phyloP scores from a whole-genome alignment of 1,139 yeast species.

The Zhuliangozyma blackwelliae region DNA sequence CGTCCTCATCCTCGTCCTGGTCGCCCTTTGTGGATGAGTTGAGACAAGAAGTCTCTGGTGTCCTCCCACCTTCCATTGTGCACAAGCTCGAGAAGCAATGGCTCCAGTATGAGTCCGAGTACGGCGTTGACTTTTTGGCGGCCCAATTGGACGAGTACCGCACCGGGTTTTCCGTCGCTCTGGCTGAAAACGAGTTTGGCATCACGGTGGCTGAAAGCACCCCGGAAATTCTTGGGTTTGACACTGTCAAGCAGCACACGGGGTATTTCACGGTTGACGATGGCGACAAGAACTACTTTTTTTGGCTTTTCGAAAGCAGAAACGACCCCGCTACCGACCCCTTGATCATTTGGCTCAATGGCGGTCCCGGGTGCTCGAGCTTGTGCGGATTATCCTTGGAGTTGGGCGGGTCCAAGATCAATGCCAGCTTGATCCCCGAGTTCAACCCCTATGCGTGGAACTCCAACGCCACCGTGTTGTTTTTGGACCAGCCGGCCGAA shows the following conservation, averaged over 20 bases:
- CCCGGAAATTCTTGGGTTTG: conserved; percentile 60
- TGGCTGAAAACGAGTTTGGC: too few species aligned
- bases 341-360: conserved; percentile 38
- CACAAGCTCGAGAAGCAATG: too few species aligned
- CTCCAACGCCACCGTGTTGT: conserved; percentile 30
- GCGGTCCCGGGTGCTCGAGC: conserved; percentile 80
- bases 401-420: conserved; percentile 28
- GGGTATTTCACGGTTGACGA: conserved; percentile 74
- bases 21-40: too few species aligned
- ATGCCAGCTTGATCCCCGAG: conserved; percentile 21
- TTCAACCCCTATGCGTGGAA: conserved; percentile 32
- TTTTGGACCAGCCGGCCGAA: conserved; percentile 32
- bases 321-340: conserved; percentile 33
- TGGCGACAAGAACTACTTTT: conserved; percentile 61
- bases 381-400: conserved; percentile 30
- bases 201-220: conserved; percentile 8
- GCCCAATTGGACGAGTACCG: too few species aligned
- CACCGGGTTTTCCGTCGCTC: too few species aligned
- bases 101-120: too few species aligned
- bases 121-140: too few species aligned
- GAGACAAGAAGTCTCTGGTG: too few species aligned
- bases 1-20: too few species aligned
- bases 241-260: conserved; percentile 67
- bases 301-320: conserved; percentile 33
- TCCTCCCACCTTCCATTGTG: too few species aligned